Conservation (phyloP, 768 basidiomycete species). For the Russula lepida region DNA sequence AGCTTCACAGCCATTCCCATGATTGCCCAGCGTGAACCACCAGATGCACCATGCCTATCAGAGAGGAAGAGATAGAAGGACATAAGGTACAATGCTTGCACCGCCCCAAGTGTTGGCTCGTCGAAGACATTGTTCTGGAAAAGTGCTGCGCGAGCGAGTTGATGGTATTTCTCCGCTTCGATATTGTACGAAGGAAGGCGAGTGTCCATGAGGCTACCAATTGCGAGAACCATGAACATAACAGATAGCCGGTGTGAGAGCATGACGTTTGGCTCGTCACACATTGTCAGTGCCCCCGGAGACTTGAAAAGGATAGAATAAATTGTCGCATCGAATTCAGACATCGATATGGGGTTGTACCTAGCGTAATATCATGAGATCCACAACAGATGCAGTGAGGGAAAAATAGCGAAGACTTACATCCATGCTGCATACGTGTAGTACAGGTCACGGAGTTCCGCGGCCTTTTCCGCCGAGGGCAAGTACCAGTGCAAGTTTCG, state of each 20-base stretch:
- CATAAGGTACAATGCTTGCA: constrained; percentile 59
- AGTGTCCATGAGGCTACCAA: constrained; percentile 56
- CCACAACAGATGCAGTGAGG: constrained; percentile 34
- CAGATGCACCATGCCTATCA: constrained; percentile 32
- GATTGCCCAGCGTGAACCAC: constrained; percentile 51
- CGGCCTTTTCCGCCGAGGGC: constrained; percentile 50
- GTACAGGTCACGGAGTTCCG: constrained; percentile 48
- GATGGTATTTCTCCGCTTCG: constrained; percentile 52
- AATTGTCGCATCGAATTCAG: constrained; percentile 44
- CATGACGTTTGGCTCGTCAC: constrained; percentile 32
- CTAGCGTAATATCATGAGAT: constrained; percentile 29
- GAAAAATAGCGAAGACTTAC: constrained; percentile 32
- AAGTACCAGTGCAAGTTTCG: constrained; percentile 62
- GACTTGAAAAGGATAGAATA: constrained; percentile 45
- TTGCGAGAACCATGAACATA: constrained; percentile 52
- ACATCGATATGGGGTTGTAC: constrained; percentile 55
- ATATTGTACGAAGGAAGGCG: constrained; percentile 42
- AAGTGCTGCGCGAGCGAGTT: constrained; percentile 50
- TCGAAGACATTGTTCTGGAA: constrained; percentile 56
- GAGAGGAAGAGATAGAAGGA: constrained; percentile 38
- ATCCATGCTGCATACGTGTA: constrained; percentile 66
- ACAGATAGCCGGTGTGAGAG: constrained; percentile 49
- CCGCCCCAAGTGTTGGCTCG: constrained; percentile 51
- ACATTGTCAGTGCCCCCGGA: constrained; percentile 36
- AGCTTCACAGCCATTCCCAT: constrained; percentile 69